phyloP scores from a whole-genome alignment of 164 flowering plant genomes.

The Aristolochia contorta region DNA sequence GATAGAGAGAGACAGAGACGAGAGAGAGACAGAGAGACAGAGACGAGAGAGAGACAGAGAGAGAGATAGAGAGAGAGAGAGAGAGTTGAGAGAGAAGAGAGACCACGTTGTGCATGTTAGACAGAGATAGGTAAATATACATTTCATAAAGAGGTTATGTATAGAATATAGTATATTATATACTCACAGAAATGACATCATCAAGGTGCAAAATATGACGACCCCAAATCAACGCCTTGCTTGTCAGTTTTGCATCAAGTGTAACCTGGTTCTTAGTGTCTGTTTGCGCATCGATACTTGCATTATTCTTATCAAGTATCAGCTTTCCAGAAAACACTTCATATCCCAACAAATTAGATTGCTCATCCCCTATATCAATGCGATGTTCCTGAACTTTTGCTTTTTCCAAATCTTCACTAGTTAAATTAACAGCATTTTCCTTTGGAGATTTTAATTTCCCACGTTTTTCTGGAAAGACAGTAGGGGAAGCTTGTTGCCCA shows the following conservation, averaged over 20 bases:
- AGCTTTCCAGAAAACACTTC: constrained; percentile 71
- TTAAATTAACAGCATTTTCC: constrained; percentile 19
- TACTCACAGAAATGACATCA: constrained; percentile 81
- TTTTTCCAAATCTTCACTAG: constrained; percentile 35
- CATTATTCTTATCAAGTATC: constrained; percentile 47
- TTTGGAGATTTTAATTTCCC: constrained; percentile 45
- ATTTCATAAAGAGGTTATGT: neutral
- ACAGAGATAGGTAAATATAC: neutral
- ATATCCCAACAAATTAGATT: constrained; percentile 77
- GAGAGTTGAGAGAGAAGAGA: too few species aligned
- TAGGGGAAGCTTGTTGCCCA: constrained; percentile 77
- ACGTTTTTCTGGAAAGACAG: constrained; percentile 93
- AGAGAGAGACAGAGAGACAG: too few species aligned
- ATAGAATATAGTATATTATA: neutral
- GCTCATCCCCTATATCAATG: constrained; percentile 91
- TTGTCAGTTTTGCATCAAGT: constrained; percentile 83
- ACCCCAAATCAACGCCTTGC: constrained; percentile 90
- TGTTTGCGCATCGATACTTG: constrained; percentile 28
- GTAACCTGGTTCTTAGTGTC: constrained; percentile 38
- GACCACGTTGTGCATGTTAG: too few species aligned
- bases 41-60: neutral
- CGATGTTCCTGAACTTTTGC: constrained; percentile 59
- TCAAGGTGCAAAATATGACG: constrained; percentile 52
- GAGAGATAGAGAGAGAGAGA: too few species aligned
- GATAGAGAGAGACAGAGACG: neutral